Conservation (phyloP, 1,139 yeast genomes). For the Diutina scorzettiae region DNA sequence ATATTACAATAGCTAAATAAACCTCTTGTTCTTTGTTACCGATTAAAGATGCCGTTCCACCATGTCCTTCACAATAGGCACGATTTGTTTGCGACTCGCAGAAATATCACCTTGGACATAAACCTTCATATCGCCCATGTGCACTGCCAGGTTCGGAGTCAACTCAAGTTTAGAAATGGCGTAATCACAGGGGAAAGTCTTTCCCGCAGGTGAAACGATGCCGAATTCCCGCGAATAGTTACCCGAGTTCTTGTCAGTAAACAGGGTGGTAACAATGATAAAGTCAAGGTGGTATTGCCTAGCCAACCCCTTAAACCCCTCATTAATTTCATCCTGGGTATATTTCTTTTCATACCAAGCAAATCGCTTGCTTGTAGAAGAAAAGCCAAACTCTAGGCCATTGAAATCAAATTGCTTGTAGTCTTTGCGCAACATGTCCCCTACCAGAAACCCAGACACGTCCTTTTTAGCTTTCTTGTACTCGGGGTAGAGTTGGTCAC, state of each 20-base stretch:
- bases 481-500: conserved; percentile 18
- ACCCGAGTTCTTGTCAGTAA: conserved; percentile 25
- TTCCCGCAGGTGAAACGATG: conserved; percentile 18
- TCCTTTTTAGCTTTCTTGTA: conserved; percentile 50
- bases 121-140: conserved; percentile 13
- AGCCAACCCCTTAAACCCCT: conserved; percentile 25
- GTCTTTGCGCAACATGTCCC: conserved; percentile 66
- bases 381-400: conserved; percentile 45
- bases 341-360: conserved; percentile 37
- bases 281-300: conserved; percentile 35
- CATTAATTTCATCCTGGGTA: conserved; percentile 21
- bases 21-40: too few relatives aligned
- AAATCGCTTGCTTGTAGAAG: conserved; percentile 60
- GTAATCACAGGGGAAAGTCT: conserved; percentile 16
- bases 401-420: conserved; percentile 59
- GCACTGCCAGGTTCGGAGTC: neutral
- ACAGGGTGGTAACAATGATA: conserved; percentile 53
- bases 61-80: conserved; percentile 39
- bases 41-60: conserved; percentile 10
- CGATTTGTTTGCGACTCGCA: conserved; percentile 83
- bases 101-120: conserved; percentile 42
- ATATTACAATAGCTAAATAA: too few relatives aligned
- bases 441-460: conserved; percentile 42
- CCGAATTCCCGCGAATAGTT: conserved; percentile 49
- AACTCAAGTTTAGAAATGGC: conserved; percentile 9